Base-by-base conservation (phyloP, 108 stramenopile genomes). In the Cyclotella sp. region DNA sequence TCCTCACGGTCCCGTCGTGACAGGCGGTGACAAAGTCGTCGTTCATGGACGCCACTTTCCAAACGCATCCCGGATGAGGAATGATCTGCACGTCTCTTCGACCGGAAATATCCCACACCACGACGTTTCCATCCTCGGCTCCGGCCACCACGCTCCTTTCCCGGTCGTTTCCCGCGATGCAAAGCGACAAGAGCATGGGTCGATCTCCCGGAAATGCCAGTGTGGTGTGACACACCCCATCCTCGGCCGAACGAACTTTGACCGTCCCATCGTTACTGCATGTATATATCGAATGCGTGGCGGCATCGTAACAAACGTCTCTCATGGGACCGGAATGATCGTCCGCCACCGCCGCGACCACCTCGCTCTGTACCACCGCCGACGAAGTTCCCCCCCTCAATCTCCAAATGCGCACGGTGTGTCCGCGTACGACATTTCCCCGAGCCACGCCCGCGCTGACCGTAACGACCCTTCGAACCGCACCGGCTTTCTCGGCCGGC, bases 211-310 rank as follows among this genome's bases (percentile, higher is more conserved):
- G 69, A 84, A 87, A 88, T 0, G 68, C 67, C 49, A 94, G 69
- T 13, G 93, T 96, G 22, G 86, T 76, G n/a, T 73, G 58, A 67
- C 90, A 90, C 46, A 73, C 75, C 30, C 95, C 98, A 39, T 94
- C 95, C 40, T 78, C 85, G 8, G 81, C 78, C 28, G 83, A 82
- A 76, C 99, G 94, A 9, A 98, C 59, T 72, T 94, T 85, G 18
- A 98, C 93, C 9, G 97, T 96, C 18, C 97, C 97, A 78, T 98
- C 99, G 34, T 96, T 95, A 45, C 89, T 91, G 43, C 95, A 97
- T 0, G 97, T 91, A 24, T 93, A 92, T 12, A 98, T 69, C 13
- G 61, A 53, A 62, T 84, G 76, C 0, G 85, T 86, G 43, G 72
- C 70, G 5, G 63, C 18, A 46, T 86, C 86, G 46, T 93, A 89